Base-by-base conservation (phyloP, 129 eudicot species). In the Pulicaria dysenterica region DNA sequence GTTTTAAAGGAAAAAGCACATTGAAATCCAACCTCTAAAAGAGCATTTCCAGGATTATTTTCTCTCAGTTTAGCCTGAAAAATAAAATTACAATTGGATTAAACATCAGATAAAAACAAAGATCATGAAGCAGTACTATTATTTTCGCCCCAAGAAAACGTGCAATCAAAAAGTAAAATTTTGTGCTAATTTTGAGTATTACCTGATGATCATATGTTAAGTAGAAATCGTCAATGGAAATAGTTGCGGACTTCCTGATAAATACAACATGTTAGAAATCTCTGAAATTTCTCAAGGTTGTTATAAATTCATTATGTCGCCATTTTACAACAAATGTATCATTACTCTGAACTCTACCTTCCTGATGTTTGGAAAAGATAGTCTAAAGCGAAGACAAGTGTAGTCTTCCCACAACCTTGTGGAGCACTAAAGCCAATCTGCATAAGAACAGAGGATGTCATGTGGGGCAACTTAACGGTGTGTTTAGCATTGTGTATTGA, bases 401-500 rank as follows among this genome's bases (percentile, higher is more conserved):
- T 94, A 43, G 98, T 94, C 70, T 94, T 94, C 53, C 98, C 98
- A 80, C 98, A 94, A 49, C 98, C 98, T 82, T 93, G 98, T 16
- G 98, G 98, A 17, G 98, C 98, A 77, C 98, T 93, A 73, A 93
- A 93, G 45, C 98, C 98, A 79, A 93, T 93, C 98, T 93, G 95
- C 86, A 82, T 46, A 59, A 62, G 56, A 57, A 73, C 8, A 63
- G 17, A 64, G 14, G 15, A 74, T 46, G 45, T 70, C 77, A 80
- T 42, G 38, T 48, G 50, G 34, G 50, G 34, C 40, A 72, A 24
- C 37, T 44, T 39, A 60, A 37, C 11, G 12, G 46, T 11, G 31
- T 36, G 44, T 59, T 58, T 55, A 12, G 7, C 63, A 50, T 50
- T n/a, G 58, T 9, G 24, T 53, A 14, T 53, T 50, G 8, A n/a